A percentile compares a stretch with the other conserved stretches of the same genome.
These are phyloP conservation scores for Nicotiana sylvestris DNA, from an alignment of 257 asterid species.

Conservation along the genomic window DNA sequence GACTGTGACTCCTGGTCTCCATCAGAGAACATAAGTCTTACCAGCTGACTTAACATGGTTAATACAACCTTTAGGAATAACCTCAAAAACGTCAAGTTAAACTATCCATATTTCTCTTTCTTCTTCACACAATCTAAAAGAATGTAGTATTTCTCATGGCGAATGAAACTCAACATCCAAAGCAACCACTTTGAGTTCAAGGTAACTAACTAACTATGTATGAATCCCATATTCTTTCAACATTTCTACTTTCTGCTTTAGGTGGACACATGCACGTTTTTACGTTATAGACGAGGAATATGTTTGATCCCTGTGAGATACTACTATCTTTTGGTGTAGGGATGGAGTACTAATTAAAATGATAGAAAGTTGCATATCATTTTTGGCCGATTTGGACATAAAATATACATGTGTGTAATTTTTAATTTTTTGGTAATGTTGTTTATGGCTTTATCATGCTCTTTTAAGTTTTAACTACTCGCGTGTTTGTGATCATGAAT, in stretches of 20 bases:
- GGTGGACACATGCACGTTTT: neutral
- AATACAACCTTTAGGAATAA: neutral
- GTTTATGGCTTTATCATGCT: neutral
- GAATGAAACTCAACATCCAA: neutral
- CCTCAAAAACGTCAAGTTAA: neutral
- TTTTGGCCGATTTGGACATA: neutral
- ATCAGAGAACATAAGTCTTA: neutral
- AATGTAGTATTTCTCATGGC: neutral
- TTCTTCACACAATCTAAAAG: neutral
- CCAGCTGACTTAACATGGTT: neutral
- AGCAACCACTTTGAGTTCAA: neutral
- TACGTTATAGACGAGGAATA: neutral
- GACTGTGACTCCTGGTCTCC: neutral
- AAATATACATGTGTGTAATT: too few species aligned
- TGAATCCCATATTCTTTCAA: neutral
- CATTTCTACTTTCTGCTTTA: neutral
- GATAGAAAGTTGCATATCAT: neutral
- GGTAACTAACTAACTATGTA: neutral
- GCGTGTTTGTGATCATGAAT: neutral
- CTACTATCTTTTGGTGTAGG: neutral
- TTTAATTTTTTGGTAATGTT: too few species aligned
- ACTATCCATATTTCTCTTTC: neutral
- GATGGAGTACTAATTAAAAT: neutral
- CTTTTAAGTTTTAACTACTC: neutral
- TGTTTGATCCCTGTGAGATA: neutral